A percentile compares a stretch with the other conserved stretches of the same genome.
Conservation (phyloP, 345 rosid genomes). For the Arabis hirsuta region DNA sequence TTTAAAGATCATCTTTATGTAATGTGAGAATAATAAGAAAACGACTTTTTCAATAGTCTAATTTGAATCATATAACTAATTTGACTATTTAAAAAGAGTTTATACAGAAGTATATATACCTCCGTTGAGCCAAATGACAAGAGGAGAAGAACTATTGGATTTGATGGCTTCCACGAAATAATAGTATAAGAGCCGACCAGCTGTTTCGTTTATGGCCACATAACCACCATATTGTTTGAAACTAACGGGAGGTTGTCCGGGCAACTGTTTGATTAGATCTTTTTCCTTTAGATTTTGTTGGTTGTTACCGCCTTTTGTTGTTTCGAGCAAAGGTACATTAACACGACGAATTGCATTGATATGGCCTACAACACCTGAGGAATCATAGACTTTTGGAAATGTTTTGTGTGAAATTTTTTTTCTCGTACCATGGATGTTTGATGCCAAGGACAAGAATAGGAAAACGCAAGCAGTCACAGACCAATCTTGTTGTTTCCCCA, state of each 20-base stretch:
- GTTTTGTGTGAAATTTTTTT: too few species aligned
- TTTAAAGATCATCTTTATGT: neutral
- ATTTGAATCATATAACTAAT: too few species aligned
- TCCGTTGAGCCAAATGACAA: slow-evolving; percentile 83
- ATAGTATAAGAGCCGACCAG: slow-evolving; percentile 59
- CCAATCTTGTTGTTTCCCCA: slow-evolving; percentile 15
- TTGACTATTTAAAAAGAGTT: neutral
- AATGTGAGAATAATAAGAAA: neutral
- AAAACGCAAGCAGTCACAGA: slow-evolving; percentile 5
- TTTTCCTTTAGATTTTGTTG: slow-evolving; percentile 44
- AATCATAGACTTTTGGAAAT: too few species aligned
- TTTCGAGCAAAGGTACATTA: neutral
- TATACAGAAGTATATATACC: slow-evolving; percentile 22
- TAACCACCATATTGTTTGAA: slow-evolving; percentile 67
- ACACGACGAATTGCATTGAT: too few species aligned
- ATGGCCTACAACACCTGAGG: too few species aligned
- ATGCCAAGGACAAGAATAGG: slow-evolving; percentile 17
- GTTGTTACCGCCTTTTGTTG: neutral
- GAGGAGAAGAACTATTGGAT: slow-evolving; percentile 51
- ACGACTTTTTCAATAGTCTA: too few species aligned
- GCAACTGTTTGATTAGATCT: slow-evolving; percentile 54
- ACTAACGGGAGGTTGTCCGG: slow-evolving; percentile 57
- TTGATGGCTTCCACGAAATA: slow-evolving; percentile 63
- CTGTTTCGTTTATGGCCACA: slow-evolving; percentile 51
- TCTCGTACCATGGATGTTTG: slow-evolving; percentile 3